Evolutionary conservation across 345 rosid species (phyloP).

Genomic region (Brassica juncea): DNA sequence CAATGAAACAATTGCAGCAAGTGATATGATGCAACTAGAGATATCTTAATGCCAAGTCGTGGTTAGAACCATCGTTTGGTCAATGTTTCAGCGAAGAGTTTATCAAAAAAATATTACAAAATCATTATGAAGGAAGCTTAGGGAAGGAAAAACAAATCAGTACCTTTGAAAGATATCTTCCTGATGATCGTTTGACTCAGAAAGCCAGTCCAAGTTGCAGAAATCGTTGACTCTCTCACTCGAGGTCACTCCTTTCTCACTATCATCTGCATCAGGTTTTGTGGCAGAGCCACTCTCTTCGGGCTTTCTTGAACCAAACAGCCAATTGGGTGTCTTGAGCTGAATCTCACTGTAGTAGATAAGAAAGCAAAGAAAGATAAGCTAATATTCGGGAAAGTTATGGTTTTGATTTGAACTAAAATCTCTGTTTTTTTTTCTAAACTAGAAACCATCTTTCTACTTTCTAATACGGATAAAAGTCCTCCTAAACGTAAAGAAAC

Average conservation of each 20-base stretch:
- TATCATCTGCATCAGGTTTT: constrained; percentile 52
- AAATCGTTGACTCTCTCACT: constrained; percentile 53
- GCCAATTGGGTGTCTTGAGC: constrained; percentile 99
- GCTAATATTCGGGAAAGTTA: neutral
- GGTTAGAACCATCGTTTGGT: constrained; percentile 6
- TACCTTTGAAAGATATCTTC: constrained; percentile 87
- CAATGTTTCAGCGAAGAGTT: neutral
- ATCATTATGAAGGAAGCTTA: neutral
- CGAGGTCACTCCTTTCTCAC: constrained; percentile 48
- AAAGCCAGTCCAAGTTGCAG: constrained; percentile 67
- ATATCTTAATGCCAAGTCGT: neutral
- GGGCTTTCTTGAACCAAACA: constrained; percentile 92
- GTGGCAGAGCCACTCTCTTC: constrained; percentile 59
- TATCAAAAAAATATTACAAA: neutral
- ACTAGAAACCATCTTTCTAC: constrained; percentile 7
- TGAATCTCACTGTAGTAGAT: constrained; percentile 87
- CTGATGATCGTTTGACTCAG: constrained; percentile 57
- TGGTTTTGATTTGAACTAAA: constrained; percentile 14
- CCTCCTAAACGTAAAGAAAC: constrained; percentile 8
- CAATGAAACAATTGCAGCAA: constrained; percentile 16
- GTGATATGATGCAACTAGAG: constrained; percentile 22
- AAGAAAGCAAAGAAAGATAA: constrained; percentile 18
- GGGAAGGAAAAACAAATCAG: neutral
- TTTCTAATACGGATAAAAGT: neutral
- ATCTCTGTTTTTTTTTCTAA: neutral